Base-by-base conservation (phyloP, 176 grass and related monocot genomes). In the Eragrostis curvula region DNA sequence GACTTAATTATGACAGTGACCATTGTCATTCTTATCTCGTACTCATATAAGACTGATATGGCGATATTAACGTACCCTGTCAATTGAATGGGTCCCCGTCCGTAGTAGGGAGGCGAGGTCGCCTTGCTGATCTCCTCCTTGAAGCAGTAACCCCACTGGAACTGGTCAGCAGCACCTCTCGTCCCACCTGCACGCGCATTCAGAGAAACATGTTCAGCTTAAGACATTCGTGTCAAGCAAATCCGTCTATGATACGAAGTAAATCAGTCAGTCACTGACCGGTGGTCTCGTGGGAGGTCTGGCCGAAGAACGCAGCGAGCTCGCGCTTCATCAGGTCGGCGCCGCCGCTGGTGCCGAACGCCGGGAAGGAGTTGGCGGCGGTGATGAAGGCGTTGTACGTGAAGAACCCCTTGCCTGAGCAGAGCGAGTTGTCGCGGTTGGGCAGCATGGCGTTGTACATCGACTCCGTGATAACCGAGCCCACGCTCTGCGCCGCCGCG, bases 61-160 rank as follows among this genome's bases (percentile, higher is more conserved):
- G 86, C 90, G 32, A n/a, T n/a, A n/a, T n/a, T n/a, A 72, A 17
- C 58, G 24, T 61, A 61, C 58, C 58, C 58, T 61, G 91, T 81
- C 48, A 94, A 71, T 55, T 94, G 86, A 58, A 91, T 91, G n/a
- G 92, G 92, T 25, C 86, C 92, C 5, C 92, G 61, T 53, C 88
- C 86, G 49, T 71, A 89, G 67, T 91, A 91, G 77, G 68, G 75
- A 56, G 15, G 44, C 10, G 8, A 74, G 9, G 63, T 51, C 28
- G 68, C 25, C 68, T 3, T 28, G 30, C 7, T 8, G 24, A 0
- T 50, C 70, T 90, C 82, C 68, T 81, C 32, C 27, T 85, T 68
- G 43, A 45, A 80, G 59, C 82, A 88, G 78, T 90, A 94, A 10
- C 91, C 88, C 85, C 82, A 86, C 1, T 82, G 12, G 43, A 85